Evolutionary conservation across 257 asterid species (phyloP).

Genomic region (Striga asiatica): DNA sequence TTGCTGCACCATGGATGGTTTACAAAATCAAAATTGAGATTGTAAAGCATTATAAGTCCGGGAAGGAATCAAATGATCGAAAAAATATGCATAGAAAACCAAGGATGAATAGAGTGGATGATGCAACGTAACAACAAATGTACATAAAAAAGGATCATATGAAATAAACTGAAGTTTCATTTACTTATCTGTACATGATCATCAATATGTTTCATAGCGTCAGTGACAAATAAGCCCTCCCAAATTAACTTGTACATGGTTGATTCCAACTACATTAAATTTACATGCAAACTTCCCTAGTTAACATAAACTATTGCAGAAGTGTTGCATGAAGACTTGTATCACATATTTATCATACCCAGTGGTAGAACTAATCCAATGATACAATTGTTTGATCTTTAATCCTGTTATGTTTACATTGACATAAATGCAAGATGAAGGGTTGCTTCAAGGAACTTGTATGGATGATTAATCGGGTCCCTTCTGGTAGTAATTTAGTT

Average conservation of each 20-base stretch:
- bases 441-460: not conserved
- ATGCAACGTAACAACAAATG: too few relatives aligned
- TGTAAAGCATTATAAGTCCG: too few relatives aligned
- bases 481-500: too few relatives aligned
- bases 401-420: not conserved
- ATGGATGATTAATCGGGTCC: not conserved
- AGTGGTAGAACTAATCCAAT: not conserved
- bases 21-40: too few relatives aligned
- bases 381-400: not conserved
- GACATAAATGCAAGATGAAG: not conserved
- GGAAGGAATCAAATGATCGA: too few relatives aligned
- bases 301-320: not conserved
- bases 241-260: not conserved
- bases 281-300: not conserved
- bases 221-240: not conserved
- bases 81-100: too few relatives aligned
- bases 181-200: too few relatives aligned
- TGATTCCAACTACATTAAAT: not conserved
- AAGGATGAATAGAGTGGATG: too few relatives aligned
- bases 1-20: too few relatives aligned
- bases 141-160: too few relatives aligned
- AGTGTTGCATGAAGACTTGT: not conserved
- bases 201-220: not conserved
- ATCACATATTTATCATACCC: not conserved
- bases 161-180: too few relatives aligned